Base-by-base conservation (phyloP, 2,329 filamentous ascomycete genomes). In the Clonostachys byssicola region DNA sequence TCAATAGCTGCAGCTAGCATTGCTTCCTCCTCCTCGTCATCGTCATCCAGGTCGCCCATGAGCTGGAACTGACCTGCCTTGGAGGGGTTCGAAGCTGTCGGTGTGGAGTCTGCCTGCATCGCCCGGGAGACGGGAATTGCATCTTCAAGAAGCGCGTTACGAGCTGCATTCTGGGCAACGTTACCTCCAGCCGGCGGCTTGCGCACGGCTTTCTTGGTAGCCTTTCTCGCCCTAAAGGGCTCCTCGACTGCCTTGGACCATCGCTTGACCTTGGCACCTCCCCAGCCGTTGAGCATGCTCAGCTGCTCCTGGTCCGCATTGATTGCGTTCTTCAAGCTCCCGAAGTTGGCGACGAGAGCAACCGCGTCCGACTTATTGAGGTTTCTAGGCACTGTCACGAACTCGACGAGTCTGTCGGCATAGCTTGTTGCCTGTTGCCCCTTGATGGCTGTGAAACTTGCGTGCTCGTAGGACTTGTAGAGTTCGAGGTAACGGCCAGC, bases 311-410 rank as follows among this genome's bases (percentile, higher is more conserved):
- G 82, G 41, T 87, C 80, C 2, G 91, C 92, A 64, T 96, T 96
- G 49, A 97, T 76, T 1, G 92, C 92, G 36, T 87, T 88, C 55
- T 85, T 83, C 49, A 99, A 69, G 54, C 89, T 95, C 20, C 94
- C 94, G 71, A 97, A 99, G 44, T 90, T 91, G 55, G 89, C 88
- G 35, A 97, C 91, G 44, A 99, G 70, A 30, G 89, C 88, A 10
- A 96, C 83, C 1, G 94, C 91, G 67, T 99, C 94, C 2, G 91
- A 91, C 66, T 96, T 96, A 69, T 97, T 97, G 61, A 99, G 83
- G 52, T 86, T 89, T 48, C 92, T 76, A 4, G 94, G 92, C 3
- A 89, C 85, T 0, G 94, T 99, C 45, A 96, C 85, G 60, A 99
- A 96, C 55, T 96, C 92, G 9, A 94, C 85, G 49, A 99, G 77